Evolutionary conservation across 1,284 basidiomycete species (phyloP), one percentile per base, ranked within the genome.

Genomic region (Cystobasidium slooffiae): DNA sequence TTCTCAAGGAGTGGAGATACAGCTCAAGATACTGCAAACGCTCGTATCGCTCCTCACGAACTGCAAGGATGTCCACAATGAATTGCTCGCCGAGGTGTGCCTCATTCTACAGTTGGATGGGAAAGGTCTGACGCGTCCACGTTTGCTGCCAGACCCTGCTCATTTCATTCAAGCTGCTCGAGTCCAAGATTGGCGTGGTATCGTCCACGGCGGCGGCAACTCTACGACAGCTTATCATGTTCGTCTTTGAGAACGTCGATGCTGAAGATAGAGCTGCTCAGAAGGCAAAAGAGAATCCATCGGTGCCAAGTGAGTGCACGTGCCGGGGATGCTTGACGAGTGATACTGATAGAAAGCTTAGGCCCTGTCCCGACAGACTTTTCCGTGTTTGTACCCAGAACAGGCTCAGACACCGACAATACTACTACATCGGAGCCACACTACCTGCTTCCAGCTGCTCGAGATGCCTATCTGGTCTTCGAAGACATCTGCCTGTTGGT

Each of bases 171-270:
- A 93, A 89, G 82, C 84, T 98, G 31, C 95, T 97, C 83, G 95
- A 98, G 77, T 95, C 93, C 6, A 89, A 92, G 75, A 97, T 97
- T 31, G 91, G 92, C 0, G 96, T 98, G 41, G 96, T 99, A 6
- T 96, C 94, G 3, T 97, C 94, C 0, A 99, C 96, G 0, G 97
- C 96, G 0, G 95, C 95, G 0, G 96, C 97, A 0, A 98, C 95
- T 0, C 87, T 99, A 7, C 90, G 96, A 1, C 96, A 98, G 82
- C 87, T 97, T 0, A 93, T 99, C 69, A 98, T 99, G 94, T 92
- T 97, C 78, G 90, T 98, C 14, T 93, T 98, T 64, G 96, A 99
- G 84, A 95, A 97, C 80, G 91, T 98, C 80, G 88, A 90, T 1
- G 87, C 88, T 20, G 92, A 95, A 81, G 92, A 94, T 75, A 76